A percentile compares a stretch with the other conserved stretches of the same genome.
Evolutionary conservation across 805 yeast species (phyloP).

Genomic region (Lachancea mirantina): DNA sequence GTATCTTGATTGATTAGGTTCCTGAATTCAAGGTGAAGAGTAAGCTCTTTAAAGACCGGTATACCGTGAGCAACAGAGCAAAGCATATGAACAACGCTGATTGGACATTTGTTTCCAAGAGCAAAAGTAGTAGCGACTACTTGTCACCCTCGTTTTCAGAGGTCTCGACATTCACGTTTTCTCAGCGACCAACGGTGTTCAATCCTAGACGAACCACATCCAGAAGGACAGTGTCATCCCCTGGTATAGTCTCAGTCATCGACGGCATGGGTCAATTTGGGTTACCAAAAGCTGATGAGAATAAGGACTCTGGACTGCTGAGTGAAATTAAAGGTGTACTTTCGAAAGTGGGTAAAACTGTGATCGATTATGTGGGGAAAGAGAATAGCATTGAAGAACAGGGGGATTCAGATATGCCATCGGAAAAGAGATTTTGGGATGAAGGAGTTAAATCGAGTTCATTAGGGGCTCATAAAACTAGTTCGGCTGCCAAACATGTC

Average conservation of each 20-base stretch:
- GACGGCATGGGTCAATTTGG: not conserved
- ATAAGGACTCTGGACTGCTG: not conserved
- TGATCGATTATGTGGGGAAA: slow-evolving; percentile 1
- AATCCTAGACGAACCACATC: slow-evolving; percentile 18
- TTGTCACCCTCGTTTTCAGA: slow-evolving; percentile 18
- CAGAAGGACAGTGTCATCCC: not conserved
- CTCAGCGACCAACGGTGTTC: slow-evolving; percentile 17
- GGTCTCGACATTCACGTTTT: slow-evolving; percentile 17
- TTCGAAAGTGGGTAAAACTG: slow-evolving; percentile 3
- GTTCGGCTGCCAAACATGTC: slow-evolving; percentile 2
- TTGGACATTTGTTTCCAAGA: slow-evolving; percentile 9
- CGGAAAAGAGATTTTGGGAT: not conserved
- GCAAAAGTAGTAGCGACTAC: slow-evolving; percentile 13
- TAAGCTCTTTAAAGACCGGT: too few species aligned
- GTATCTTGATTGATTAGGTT: too few species aligned
- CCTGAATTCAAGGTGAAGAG: too few species aligned
- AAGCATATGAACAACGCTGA: slow-evolving; percentile 1
- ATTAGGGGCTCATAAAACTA: not conserved
- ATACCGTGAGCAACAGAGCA: too few species aligned
- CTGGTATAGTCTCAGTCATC: too few species aligned
- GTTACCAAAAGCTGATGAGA: not conserved
- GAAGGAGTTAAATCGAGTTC: not conserved
- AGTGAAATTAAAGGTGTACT: slow-evolving; percentile 5
- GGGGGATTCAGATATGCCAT: not conserved
- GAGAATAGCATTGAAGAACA: not conserved